Evolutionary conservation across 1,284 basidiomycete genomes (phyloP).

Genomic region (Cryptococcus sp.): DNA sequence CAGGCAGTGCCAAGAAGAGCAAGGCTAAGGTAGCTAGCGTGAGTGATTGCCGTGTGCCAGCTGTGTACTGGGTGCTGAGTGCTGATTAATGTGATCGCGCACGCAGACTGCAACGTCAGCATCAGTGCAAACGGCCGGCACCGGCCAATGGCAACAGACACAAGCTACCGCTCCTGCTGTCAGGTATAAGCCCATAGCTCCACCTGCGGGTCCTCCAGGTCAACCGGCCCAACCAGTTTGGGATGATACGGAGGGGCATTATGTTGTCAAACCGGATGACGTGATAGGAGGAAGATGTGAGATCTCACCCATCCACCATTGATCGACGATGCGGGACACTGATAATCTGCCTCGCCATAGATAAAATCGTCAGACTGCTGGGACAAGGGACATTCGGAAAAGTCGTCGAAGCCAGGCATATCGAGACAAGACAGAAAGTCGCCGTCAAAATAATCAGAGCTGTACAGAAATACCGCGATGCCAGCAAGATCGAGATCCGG

Average conservation of each 20-base stretch:
- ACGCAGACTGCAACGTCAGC: slow-evolving; percentile 15
- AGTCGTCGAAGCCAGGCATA: slow-evolving; percentile 91
- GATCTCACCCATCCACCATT: slow-evolving; percentile 39
- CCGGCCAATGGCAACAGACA: slow-evolving; percentile 9
- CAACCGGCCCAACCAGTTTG: slow-evolving; percentile 59
- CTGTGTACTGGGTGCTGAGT: no score
- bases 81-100: no score
- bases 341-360: slow-evolving; percentile 55
- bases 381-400: slow-evolving; percentile 99
- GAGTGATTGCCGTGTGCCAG: slow-evolving; percentile 12
- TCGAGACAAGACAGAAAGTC: slow-evolving; percentile 70
- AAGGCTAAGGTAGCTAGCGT: slow-evolving; percentile 37
- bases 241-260: slow-evolving; percentile 94
- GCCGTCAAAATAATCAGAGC: slow-evolving; percentile 99
- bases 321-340: neutral
- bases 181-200: slow-evolving; percentile 7
- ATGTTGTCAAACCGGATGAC: slow-evolving; percentile 87
- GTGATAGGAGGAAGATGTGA: slow-evolving; percentile 78
- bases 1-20: slow-evolving; percentile 30
- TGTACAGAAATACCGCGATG: slow-evolving; percentile 96
- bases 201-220: slow-evolving; percentile 1
- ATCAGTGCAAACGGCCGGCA: slow-evolving; percentile 16
- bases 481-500: slow-evolving; percentile 96
- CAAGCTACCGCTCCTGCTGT: slow-evolving; percentile 6
- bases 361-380: slow-evolving; percentile 84